These are phyloP conservation scores for Ceratocystiopsis sp. DNA, from an alignment of 2,329 filamentous ascomycete species.

Conservation along the genomic window DNA sequence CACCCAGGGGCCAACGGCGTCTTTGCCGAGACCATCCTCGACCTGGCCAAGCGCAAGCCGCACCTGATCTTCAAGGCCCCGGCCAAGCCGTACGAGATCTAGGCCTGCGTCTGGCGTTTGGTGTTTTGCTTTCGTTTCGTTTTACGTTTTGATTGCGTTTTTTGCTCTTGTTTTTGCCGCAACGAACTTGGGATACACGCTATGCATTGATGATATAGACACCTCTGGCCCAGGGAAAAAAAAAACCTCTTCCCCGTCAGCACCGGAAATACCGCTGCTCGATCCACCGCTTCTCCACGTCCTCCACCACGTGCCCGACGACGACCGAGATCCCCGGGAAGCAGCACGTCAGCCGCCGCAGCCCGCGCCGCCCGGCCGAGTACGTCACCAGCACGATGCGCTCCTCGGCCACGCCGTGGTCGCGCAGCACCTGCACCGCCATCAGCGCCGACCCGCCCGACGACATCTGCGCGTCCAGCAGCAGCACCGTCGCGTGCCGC, in stretches of 20 bases:
- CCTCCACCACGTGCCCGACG: constrained; percentile 63
- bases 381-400: constrained; percentile 89
- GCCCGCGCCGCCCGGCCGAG: constrained; percentile 65
- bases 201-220: background rate
- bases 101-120: background rate
- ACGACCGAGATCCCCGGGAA: constrained; percentile 81
- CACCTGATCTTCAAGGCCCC: constrained; percentile 64
- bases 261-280: constrained; percentile 85
- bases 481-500: constrained; percentile 52
- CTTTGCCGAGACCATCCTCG: constrained; percentile 81
- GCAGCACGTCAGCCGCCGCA: constrained; percentile 73
- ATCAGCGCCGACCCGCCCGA: constrained; percentile 75
- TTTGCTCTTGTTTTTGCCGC: background rate
- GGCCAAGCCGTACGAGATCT: constrained; percentile 39
- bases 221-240: background rate
- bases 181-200: too few relatives aligned
- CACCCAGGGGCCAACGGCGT: constrained; percentile 71
- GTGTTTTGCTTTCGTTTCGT: background rate
- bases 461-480: constrained; percentile 89
- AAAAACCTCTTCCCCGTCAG: constrained; percentile 20
- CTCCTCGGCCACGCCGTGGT: constrained; percentile 74
- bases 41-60: constrained; percentile 77
- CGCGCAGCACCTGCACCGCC: constrained; percentile 89
- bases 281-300: constrained; percentile 76
- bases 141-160: too few relatives aligned